Evolutionary conservation across 495 filamentous ascomycete genomes (phyloP), one percentile per base, ranked within the genome.

Genomic region (Glarea lozoyensis): DNA sequence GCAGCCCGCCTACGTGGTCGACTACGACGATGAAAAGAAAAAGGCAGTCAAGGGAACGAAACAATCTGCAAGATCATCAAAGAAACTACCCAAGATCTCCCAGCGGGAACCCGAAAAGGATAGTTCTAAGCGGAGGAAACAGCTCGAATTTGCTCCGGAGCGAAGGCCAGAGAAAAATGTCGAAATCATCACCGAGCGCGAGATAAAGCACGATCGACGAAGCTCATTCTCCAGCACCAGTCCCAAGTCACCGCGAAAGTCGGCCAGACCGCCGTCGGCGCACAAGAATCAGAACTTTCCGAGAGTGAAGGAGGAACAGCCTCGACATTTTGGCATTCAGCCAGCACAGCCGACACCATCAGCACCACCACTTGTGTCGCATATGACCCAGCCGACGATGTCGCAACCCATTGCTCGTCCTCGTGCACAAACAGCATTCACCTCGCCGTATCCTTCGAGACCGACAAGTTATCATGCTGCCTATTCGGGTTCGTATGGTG

Each of bases 1-100:
- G 0, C 32, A 36, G 17, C 36, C 45, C 4, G 69, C 70, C 51
- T 69, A 61, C 53, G 60, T 71, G 21, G 66, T 71, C 32, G 72
- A 76, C 44, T 63, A 55, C 10, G 72, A 68, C 39, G 63, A 74
- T 54, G 64, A 70, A 21, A 40, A 34, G 5, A 70, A 64, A 30
- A 59, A 59, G 20, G 24, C 54, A 20, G 58, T 69, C 12, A 58
- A 63, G 40, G 69, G 61, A 34, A 60, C 58, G 22, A 44, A 53
- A 46, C 63, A 53, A 30, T 60, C 62, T 56, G 60, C 65, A 12
- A 27, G 41, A 17, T 48, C 39, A 10, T 6, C n/a, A 20, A 46
- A 35, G 37, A 29, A 49, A 32, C 52, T 49, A 25, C 38, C 42
- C 5, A 48, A 37, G 22, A 30, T 49, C 10, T 40, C 44, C 19